A percentile compares a stretch with the other conserved stretches of the same genome.
Evolutionary conservation across 2,329 filamentous ascomycete genomes (phyloP).

Genomic region (Xylariaceae sp.): DNA sequence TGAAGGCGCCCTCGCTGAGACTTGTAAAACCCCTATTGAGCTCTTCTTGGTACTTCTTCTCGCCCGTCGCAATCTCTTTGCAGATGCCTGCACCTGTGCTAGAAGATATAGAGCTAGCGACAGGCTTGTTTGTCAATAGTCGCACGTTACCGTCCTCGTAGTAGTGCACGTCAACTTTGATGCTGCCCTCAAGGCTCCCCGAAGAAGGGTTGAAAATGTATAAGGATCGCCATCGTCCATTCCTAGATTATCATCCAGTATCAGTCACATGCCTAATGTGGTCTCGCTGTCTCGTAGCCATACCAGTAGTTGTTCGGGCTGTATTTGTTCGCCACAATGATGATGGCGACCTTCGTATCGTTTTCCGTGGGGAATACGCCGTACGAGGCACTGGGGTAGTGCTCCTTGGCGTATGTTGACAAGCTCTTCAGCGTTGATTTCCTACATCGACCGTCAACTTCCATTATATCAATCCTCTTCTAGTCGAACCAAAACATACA

Average conservation of each 20-base stretch:
- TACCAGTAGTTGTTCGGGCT: conserved; percentile 98
- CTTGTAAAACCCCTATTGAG: conserved; percentile 88
- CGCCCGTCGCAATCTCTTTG: conserved; percentile 76
- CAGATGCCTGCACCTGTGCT: conserved; percentile 72
- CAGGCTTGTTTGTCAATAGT: conserved; percentile 83
- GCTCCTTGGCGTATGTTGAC: conserved; percentile 78
- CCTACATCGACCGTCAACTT: conserved; percentile 52
- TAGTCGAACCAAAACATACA: conserved; percentile 61
- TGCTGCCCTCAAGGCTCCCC: conserved; percentile 73
- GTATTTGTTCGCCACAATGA: conserved; percentile 95
- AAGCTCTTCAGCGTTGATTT: conserved; percentile 85
- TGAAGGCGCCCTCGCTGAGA: conserved; percentile 94
- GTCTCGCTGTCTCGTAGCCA: conserved; percentile 18
- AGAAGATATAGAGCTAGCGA: conserved; percentile 67
- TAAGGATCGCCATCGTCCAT: conserved; percentile 91
- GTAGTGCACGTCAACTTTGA: conserved; percentile 97
- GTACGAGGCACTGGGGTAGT: conserved; percentile 82
- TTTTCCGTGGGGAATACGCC: conserved; percentile 83
- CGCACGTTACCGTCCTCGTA: conserved; percentile 99
- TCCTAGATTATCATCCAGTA: conserved; percentile 60
- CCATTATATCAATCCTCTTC: not conserved
- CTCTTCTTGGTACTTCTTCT: conserved; percentile 96
- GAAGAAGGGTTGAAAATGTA: conserved; percentile 80
- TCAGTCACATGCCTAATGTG: not conserved
- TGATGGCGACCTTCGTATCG: conserved; percentile 77